These are phyloP conservation scores for Trichoderma arundinaceum DNA, from an alignment of 2,329 filamentous ascomycete species.

Conservation along the genomic window DNA sequence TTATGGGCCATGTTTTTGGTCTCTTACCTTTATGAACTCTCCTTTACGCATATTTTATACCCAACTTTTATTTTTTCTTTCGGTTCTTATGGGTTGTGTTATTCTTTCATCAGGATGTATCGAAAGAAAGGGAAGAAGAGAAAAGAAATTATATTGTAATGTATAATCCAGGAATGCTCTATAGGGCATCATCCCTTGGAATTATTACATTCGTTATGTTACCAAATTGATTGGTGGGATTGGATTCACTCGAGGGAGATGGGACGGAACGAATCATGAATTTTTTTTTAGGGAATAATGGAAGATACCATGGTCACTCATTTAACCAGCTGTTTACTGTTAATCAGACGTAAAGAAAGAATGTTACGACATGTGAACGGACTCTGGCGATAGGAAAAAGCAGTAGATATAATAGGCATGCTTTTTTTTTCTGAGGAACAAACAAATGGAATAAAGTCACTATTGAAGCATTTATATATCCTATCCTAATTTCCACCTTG, in stretches of 20 bases:
- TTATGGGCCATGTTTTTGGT: too few species aligned
- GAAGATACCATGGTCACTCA: slow-evolving; percentile 14
- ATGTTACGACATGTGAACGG: not conserved
- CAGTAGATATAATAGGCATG: not conserved
- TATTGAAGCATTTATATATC: not conserved
- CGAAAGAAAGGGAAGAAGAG: not conserved
- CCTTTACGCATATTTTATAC: slow-evolving; percentile 28
- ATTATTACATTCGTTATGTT: slow-evolving; percentile 13
- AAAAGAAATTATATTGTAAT: slow-evolving; percentile 1
- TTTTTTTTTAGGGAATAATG: slow-evolving; percentile 11
- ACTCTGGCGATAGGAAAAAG: not conserved
- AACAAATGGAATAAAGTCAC: not conserved
- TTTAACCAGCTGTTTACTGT: not conserved
- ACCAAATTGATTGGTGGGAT: not conserved
- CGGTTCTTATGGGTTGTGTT: not conserved
- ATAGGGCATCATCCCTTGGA: not conserved
- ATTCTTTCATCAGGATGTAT: slow-evolving; percentile 1
- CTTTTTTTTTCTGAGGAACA: not conserved
- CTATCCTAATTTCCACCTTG: slow-evolving; percentile 3
- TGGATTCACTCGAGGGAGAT: not conserved
- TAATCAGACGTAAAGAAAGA: not conserved
- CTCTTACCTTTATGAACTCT: slow-evolving; percentile 16
- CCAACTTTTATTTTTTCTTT: not conserved
- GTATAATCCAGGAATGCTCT: slow-evolving; percentile 20
- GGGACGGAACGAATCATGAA: not conserved